phyloP scores from a whole-genome alignment of 305 asterid genomes.

The Fraxinus latifolia region DNA sequence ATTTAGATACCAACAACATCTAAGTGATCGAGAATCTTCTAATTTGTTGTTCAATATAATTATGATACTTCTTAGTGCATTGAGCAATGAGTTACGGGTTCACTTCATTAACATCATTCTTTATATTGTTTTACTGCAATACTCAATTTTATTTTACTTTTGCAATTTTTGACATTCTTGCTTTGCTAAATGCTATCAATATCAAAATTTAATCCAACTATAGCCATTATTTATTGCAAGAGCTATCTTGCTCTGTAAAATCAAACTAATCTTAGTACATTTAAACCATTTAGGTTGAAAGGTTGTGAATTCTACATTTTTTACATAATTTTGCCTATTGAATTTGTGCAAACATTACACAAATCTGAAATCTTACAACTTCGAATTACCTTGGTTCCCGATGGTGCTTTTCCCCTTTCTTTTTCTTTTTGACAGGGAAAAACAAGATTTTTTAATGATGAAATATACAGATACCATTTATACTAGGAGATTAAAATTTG shows the following conservation, averaged over 20 bases:
- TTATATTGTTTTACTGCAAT: background rate
- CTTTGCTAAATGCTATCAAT: background rate
- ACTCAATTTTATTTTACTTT: background rate
- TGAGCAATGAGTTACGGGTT: background rate
- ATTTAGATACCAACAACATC: background rate
- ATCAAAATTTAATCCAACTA: background rate
- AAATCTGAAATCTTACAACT: background rate
- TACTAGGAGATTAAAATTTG: background rate
- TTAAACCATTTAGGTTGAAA: background rate
- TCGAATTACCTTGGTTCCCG: background rate
- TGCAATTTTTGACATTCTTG: background rate
- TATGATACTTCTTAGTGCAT: background rate
- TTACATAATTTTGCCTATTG: background rate
- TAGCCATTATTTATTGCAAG: background rate
- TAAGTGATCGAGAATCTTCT: background rate
- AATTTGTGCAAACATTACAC: background rate
- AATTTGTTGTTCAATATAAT: background rate
- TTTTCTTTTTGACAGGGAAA: background rate
- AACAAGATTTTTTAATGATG: background rate
- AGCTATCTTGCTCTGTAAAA: background rate
- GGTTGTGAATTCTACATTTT: background rate
- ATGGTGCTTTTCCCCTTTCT: background rate
- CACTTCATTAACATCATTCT: background rate
- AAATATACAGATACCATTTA: background rate
- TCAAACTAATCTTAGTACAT: background rate